Evolutionary conservation across 176 grass and related monocot species (phyloP).

Genomic region (Musa itinerans): DNA sequence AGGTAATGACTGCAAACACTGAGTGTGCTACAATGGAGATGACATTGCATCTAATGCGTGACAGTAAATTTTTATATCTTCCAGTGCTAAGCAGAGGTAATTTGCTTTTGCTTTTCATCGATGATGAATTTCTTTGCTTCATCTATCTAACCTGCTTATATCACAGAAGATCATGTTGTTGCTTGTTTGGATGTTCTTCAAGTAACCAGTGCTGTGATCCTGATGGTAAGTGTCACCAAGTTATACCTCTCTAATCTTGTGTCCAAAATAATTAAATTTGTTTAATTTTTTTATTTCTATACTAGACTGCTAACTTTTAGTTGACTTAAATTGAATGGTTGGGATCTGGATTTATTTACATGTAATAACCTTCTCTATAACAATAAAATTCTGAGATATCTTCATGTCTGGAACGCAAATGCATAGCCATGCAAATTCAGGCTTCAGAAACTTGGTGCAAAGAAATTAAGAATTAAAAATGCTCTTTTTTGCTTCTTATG

Average conservation of each 20-base stretch:
- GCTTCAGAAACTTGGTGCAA: no score
- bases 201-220: constrained; percentile 70
- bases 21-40: constrained; percentile 71
- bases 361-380: no score
- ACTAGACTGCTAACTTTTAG: not conserved
- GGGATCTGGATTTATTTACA: no score
- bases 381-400: no score
- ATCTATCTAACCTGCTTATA: constrained; percentile 22
- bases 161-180: constrained; percentile 59
- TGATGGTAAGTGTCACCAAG: constrained; percentile 43
- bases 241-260: not conserved
- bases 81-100: constrained; percentile 73
- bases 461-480: no score
- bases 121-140: constrained; percentile 10
- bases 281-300: not conserved
- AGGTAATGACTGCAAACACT: constrained; percentile 87
- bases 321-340: no score
- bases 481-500: no score
- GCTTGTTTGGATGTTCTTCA: constrained; percentile 89
- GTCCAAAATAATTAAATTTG: constrained; percentile 11
- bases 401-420: no score
- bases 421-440: no score
- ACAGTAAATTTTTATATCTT: constrained; percentile 90
- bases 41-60: constrained; percentile 87
- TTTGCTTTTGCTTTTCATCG: not conserved